Evolutionary conservation across 2,329 filamentous ascomycete species (phyloP).

Genomic region (Aspergillus sp.): DNA sequence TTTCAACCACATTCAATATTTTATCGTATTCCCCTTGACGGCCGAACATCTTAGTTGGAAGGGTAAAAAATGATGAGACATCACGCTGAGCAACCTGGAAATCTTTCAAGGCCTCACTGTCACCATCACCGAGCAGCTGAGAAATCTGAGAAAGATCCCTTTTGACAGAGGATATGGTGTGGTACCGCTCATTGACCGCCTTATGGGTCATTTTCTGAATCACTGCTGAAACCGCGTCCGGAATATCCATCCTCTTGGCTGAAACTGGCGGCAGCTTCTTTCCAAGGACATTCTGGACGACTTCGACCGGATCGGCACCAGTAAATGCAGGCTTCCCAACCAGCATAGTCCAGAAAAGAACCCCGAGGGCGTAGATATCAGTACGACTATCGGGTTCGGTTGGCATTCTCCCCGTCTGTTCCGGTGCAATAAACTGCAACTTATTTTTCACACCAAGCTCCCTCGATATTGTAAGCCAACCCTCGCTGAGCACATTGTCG

Average conservation of each 20-base stretch:
- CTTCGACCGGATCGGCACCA: constrained; percentile 77
- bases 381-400: constrained; percentile 89
- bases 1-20: constrained; percentile 73
- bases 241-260: constrained; percentile 75
- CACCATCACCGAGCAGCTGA: constrained; percentile 71
- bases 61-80: constrained; percentile 86
- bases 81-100: constrained; percentile 81
- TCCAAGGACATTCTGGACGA: constrained; percentile 84
- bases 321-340: constrained; percentile 79
- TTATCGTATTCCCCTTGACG: constrained; percentile 69
- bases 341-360: constrained; percentile 83
- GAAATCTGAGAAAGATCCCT: constrained; percentile 75
- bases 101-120: constrained; percentile 67
- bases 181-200: constrained; percentile 81
- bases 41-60: constrained; percentile 80
- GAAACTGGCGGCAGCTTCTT: constrained; percentile 76
- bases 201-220: constrained; percentile 93
- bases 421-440: constrained; percentile 86
- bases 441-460: constrained; percentile 87
- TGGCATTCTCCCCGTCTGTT: constrained; percentile 90
- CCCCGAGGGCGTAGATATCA: constrained; percentile 88
- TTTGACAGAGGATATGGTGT: constrained; percentile 82
- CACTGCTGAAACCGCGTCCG: constrained; percentile 76
- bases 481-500: constrained; percentile 84
- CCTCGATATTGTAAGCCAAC: constrained; percentile 80